Evolutionary conservation across 768 basidiomycete genomes (phyloP).

Genomic region (Lactarius evosmus): DNA sequence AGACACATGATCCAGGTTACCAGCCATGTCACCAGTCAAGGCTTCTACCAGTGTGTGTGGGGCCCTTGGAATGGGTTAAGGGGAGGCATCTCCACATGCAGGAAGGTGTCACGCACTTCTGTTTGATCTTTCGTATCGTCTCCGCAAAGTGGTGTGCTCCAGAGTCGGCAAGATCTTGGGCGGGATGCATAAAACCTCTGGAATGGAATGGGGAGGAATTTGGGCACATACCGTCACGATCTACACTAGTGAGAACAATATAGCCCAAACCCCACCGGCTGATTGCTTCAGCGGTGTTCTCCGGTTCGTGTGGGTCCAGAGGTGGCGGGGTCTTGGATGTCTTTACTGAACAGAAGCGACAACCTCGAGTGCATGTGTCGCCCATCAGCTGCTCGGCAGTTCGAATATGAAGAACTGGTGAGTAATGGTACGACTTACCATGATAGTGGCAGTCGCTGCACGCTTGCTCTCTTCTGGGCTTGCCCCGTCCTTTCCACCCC

Average conservation of each 20-base stretch:
- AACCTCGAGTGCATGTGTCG: conserved; percentile 97
- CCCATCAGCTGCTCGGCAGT: conserved; percentile 78
- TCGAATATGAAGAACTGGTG: neutral
- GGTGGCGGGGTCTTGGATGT: conserved; percentile 87
- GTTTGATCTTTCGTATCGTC: conserved; percentile 92
- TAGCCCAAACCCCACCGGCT: conserved; percentile 97
- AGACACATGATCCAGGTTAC: conserved; percentile 68
- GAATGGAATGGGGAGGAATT: conserved; percentile 5
- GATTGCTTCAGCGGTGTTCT: conserved; percentile 97
- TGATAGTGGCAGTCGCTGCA: conserved; percentile 95
- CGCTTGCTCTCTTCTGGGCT: conserved; percentile 71
- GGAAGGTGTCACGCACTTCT: conserved; percentile 57
- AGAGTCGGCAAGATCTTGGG: conserved; percentile 84
- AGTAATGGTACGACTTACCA: conserved; percentile 53
- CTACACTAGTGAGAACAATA: conserved; percentile 94
- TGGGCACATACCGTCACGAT: conserved; percentile 77
- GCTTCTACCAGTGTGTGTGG: conserved; percentile 96
- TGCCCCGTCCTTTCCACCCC: conserved; percentile 78
- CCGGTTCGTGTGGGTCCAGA: conserved; percentile 93
- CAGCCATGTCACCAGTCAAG: conserved; percentile 91
- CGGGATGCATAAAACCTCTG: neutral
- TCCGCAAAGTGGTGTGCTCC: conserved; percentile 94
- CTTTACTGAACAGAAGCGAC: conserved; percentile 96
- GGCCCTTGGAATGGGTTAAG: conserved; percentile 50
- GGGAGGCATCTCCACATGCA: conserved; percentile 1